A percentile compares a stretch with the other conserved stretches of the same genome.
Conservation (phyloP, 169 alveolate genomes). For the Eimeria praecox region DNA sequence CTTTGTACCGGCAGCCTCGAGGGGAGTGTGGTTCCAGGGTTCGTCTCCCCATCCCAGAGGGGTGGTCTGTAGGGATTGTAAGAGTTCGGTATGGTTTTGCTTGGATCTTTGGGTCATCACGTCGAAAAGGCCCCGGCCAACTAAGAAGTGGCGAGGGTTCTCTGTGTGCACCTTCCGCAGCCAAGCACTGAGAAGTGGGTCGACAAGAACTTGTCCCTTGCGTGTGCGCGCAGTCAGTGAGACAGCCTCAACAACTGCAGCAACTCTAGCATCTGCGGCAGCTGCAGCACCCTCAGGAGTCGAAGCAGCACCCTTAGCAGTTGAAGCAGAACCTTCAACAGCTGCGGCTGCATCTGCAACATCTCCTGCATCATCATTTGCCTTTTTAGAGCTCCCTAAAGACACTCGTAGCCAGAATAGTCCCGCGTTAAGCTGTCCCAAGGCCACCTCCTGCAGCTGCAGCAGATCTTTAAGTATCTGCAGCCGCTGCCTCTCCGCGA, state of each 20-base stretch:
- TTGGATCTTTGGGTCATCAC: background rate
- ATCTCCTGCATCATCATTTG: background rate
- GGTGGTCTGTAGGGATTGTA: background rate
- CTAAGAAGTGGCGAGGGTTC: background rate
- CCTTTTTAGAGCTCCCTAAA: background rate
- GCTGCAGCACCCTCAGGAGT: background rate
- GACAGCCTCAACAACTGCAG: background rate
- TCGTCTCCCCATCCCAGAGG: background rate
- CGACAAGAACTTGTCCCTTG: background rate
- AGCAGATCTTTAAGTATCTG: background rate
- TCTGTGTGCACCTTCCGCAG: background rate
- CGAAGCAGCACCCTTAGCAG: background rate
- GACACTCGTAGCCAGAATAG: background rate
- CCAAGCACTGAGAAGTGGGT: background rate
- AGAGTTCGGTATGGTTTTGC: background rate
- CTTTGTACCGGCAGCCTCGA: background rate
- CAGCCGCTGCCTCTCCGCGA: background rate
- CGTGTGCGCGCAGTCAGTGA: background rate
- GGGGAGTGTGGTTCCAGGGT: background rate
- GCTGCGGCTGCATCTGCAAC: background rate
- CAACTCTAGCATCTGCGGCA: background rate
- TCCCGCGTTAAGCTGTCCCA: background rate
- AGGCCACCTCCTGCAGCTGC: background rate
- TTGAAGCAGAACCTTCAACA: background rate
- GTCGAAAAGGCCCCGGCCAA: background rate